phyloP scores from a whole-genome alignment of 192 early-diverging fungal genomes.

The Helicostylum pulchrum region DNA sequence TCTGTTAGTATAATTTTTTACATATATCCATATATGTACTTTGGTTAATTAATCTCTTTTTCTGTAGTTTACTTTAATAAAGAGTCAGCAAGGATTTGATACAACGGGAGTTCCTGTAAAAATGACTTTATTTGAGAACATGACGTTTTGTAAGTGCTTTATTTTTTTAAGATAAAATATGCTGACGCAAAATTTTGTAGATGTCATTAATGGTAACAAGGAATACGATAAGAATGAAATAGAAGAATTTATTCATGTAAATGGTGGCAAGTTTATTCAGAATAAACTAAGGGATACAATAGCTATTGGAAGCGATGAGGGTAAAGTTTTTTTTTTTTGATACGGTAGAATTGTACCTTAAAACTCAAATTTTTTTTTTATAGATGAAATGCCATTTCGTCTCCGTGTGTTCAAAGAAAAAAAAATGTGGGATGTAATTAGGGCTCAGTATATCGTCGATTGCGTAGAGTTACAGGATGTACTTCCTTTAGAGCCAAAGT shows the following conservation, averaged over 20 bases:
- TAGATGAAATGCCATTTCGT: conserved; percentile 21
- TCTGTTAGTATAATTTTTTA: background rate
- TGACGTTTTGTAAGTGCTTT: conserved; percentile 51
- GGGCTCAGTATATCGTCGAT: conserved; percentile 61
- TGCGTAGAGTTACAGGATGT: conserved; percentile 50
- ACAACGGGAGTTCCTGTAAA: conserved; percentile 38
- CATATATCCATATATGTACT: background rate
- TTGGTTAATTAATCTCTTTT: background rate
- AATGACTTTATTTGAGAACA: conserved; percentile 56
- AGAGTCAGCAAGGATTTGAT: conserved; percentile 41
- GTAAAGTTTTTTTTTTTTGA: background rate
- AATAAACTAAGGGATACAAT: conserved; percentile 44
- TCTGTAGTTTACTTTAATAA: conserved; percentile 11
- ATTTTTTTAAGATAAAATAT: background rate
- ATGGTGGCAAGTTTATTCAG: conserved; percentile 64
- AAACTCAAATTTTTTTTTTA: no score
- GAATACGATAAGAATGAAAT: conserved; percentile 48
- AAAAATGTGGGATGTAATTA: conserved; percentile 55
- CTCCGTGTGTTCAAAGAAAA: conserved; percentile 53
- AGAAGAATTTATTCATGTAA: conserved; percentile 55
- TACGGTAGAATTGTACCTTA: background rate
- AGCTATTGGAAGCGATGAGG: conserved; percentile 49
- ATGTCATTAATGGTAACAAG: conserved; percentile 40
- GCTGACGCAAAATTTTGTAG: conserved; percentile 1
- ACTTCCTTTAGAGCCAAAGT: conserved; percentile 61